Evolutionary conservation across 345 rosid genomes (phyloP).

Genomic region (Carallia pectinifolia): DNA sequence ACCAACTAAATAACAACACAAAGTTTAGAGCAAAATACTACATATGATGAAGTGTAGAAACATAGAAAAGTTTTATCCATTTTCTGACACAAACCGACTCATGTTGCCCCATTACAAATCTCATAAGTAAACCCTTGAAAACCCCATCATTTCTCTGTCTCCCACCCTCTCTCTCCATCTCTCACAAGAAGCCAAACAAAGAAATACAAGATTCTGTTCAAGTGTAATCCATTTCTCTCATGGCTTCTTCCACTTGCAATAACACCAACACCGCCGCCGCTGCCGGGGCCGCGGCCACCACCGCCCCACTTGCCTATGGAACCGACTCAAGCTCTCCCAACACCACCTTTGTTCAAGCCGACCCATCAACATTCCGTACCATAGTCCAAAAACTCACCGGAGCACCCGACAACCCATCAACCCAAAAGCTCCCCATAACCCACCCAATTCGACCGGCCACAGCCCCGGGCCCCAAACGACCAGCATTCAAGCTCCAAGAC

Average conservation of each 20-base stretch:
- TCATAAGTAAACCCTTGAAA: conserved; percentile 1
- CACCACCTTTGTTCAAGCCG: conserved; percentile 88
- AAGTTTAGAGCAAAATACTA: too few relatives aligned
- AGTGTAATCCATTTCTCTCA: conserved; percentile 10
- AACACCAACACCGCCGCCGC: neutral
- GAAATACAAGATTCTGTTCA: conserved; percentile 4
- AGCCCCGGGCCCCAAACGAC: conserved; percentile 37
- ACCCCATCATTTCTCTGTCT: neutral
- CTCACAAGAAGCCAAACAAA: neutral
- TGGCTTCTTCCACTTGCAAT: conserved; percentile 22
- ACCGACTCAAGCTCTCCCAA: conserved; percentile 50
- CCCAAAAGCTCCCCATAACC: conserved; percentile 52
- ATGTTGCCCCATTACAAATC: neutral
- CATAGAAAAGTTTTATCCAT: too few relatives aligned
- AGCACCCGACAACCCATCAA: conserved; percentile 46
- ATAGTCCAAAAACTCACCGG: conserved; percentile 91
- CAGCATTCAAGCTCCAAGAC: conserved; percentile 79
- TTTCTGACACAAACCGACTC: neutral
- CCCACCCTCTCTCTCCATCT: neutral
- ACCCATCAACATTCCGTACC: conserved; percentile 78
- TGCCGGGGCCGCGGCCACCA: conserved; percentile 10
- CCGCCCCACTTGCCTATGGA: conserved; percentile 35
- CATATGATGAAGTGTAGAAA: too few relatives aligned
- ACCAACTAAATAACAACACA: too few relatives aligned
- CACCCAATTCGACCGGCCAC: conserved; percentile 27